Evolutionary conservation across 2,329 filamentous ascomycete genomes (phyloP).

Genomic region (Colletotrichum spinosum): DNA sequence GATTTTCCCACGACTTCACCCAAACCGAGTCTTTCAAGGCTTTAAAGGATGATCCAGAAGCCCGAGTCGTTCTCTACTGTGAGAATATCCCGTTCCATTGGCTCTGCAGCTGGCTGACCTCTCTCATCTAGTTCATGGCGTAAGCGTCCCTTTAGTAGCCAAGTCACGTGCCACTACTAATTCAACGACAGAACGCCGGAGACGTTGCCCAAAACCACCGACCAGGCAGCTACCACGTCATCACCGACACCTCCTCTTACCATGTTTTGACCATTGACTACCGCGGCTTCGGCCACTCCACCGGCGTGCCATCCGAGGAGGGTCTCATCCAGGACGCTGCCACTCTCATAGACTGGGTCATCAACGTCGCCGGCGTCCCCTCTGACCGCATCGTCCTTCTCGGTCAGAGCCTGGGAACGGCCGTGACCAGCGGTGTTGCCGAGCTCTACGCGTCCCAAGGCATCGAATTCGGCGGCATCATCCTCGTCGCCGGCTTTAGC

Average conservation of each 20-base stretch:
- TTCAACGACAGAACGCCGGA: conserved; percentile 76
- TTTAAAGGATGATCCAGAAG: conserved; percentile 71
- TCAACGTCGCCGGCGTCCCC: conserved; percentile 72
- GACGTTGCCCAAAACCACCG: conserved; percentile 84
- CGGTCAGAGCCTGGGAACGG: conserved; percentile 90
- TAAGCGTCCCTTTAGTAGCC: conserved; percentile 50
- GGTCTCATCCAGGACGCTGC: conserved; percentile 85
- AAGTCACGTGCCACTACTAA: not conserved
- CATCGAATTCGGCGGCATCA: conserved; percentile 80
- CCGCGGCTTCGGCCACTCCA: conserved; percentile 86
- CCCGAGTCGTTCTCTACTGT: conserved; percentile 74
- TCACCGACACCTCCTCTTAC: conserved; percentile 78
- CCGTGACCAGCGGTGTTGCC: conserved; percentile 79
- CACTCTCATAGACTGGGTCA: conserved; percentile 78
- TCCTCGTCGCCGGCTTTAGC: conserved; percentile 85
- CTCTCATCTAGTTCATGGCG: conserved; percentile 67
- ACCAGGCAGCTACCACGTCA: conserved; percentile 80
- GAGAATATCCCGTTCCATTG: conserved; percentile 42
- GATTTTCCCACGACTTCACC: conserved; percentile 65
- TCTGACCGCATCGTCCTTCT: conserved; percentile 81
- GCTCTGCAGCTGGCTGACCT: conserved; percentile 8
- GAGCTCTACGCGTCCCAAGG: conserved; percentile 73
- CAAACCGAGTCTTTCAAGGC: conserved; percentile 69
- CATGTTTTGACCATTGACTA: conserved; percentile 94
- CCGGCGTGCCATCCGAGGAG: conserved; percentile 81